phyloP scores from a whole-genome alignment of 2,329 filamentous ascomycete species.

The Neofusicoccum cordaticola region DNA sequence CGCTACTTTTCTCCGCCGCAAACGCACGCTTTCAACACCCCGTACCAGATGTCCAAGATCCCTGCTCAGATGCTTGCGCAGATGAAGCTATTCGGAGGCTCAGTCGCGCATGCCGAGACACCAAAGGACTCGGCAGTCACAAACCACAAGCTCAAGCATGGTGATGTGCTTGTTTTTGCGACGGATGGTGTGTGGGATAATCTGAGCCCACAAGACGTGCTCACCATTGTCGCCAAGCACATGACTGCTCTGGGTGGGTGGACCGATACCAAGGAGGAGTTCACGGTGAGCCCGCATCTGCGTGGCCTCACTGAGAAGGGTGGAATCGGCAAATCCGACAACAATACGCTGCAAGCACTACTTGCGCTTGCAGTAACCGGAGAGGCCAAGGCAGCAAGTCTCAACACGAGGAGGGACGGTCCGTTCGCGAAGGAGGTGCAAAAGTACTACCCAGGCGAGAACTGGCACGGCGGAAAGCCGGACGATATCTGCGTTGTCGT shows the following conservation, averaged over 20 bases:
- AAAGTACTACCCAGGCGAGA: conserved; percentile 78
- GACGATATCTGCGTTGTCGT: conserved; percentile 93
- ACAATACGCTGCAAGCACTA: conserved; percentile 67
- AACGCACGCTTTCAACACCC: conserved; percentile 96
- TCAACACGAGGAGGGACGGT: conserved; percentile 77
- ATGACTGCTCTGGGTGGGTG: conserved; percentile 77
- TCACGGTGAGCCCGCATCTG: conserved; percentile 60
- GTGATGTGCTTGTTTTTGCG: conserved; percentile 89
- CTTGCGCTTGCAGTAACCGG: conserved; percentile 76
- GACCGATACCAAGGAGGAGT: conserved; percentile 55
- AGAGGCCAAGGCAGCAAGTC: conserved; percentile 80
- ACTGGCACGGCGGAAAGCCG: conserved; percentile 87
- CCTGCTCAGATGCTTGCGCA: conserved; percentile 76
- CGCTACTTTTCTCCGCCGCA: conserved; percentile 80
- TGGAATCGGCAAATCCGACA: conserved; percentile 39
- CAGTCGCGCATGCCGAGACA: conserved; percentile 70
- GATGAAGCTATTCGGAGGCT: conserved; percentile 73
- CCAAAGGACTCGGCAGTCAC: conserved; percentile 81
- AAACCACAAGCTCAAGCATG: conserved; percentile 74
- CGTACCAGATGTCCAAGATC: conserved; percentile 88
- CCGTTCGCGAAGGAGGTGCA: conserved; percentile 95
- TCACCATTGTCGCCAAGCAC: conserved; percentile 71
- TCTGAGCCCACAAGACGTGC: conserved; percentile 82
- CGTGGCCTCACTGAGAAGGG: conserved; percentile 51
- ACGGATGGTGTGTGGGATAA: conserved; percentile 98